Evolutionary conservation across 192 early-diverging fungal genomes (phyloP).

Genomic region (Podila horticola): DNA sequence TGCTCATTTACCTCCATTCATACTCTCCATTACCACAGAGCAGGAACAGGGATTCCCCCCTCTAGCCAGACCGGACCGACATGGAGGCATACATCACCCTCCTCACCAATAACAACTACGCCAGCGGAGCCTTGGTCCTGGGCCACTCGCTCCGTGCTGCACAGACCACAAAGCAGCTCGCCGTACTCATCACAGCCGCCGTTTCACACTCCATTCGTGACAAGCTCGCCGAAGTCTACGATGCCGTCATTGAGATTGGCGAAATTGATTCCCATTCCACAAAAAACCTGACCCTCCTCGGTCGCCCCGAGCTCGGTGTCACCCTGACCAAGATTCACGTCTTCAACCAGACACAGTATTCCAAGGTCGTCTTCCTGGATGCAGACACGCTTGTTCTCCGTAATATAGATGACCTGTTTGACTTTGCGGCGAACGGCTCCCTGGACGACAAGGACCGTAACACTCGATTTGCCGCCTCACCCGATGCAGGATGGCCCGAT

Average conservation of each 20-base stretch:
- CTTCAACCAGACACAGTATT: slow-evolving; percentile 79
- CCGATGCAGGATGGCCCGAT: slow-evolving; percentile 97
- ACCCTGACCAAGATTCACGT: slow-evolving; percentile 94
- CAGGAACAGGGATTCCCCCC: neutral
- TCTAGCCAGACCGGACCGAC: neutral
- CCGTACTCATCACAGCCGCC: slow-evolving; percentile 74
- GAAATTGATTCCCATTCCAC: slow-evolving; percentile 67
- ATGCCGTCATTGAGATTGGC: slow-evolving; percentile 77
- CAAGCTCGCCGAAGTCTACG: slow-evolving; percentile 70
- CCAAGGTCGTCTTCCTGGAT: slow-evolving; percentile 84
- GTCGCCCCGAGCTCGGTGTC: slow-evolving; percentile 89
- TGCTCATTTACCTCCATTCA: neutral
- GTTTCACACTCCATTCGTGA: slow-evolving; percentile 62
- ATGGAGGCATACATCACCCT: slow-evolving; percentile 85
- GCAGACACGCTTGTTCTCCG: slow-evolving; percentile 89
- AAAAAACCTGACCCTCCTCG: slow-evolving; percentile 76
- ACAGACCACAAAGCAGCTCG: slow-evolving; percentile 69
- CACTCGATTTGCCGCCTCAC: slow-evolving; percentile 81
- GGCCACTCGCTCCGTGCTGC: slow-evolving; percentile 77
- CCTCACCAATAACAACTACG: slow-evolving; percentile 86
- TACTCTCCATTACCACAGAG: neutral
- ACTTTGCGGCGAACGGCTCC: slow-evolving; percentile 50
- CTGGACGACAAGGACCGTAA: slow-evolving; percentile 50
- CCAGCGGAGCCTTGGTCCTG: slow-evolving; percentile 85
- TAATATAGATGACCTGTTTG: slow-evolving; percentile 88